Percentiles rank a stretch among this genome's conserved stretches.
Evolutionary conservation across 2,329 filamentous ascomycete species (phyloP).

Genomic region (Colletotrichum trifolii): DNA sequence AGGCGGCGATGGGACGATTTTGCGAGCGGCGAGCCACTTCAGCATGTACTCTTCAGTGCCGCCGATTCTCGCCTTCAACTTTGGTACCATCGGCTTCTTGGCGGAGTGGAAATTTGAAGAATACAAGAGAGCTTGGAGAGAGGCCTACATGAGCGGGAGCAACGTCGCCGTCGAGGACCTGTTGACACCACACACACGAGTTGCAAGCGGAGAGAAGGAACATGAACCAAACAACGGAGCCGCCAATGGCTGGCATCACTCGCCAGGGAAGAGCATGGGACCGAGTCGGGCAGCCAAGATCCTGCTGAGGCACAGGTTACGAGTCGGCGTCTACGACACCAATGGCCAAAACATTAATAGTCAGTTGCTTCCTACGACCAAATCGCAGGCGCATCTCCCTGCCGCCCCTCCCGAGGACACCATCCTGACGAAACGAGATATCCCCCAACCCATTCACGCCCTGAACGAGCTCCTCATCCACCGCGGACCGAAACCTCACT

Average conservation of each 20-base stretch:
- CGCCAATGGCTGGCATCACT: constrained; percentile 72
- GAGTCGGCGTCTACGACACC: constrained; percentile 84
- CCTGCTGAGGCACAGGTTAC: constrained; percentile 85
- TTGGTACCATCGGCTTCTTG: constrained; percentile 94
- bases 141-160: constrained; percentile 86
- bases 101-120: constrained; percentile 97
- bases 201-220: constrained; percentile 43
- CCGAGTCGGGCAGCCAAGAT: constrained; percentile 79
- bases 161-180: constrained; percentile 60
- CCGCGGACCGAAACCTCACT: constrained; percentile 87
- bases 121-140: constrained; percentile 90
- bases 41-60: constrained; percentile 84
- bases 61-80: constrained; percentile 93
- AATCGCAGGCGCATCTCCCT: constrained; percentile 48
- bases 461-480: constrained; percentile 98
- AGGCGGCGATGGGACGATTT: constrained; percentile 91
- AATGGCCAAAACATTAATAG: constrained; percentile 70
- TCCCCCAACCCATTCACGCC: constrained; percentile 67
- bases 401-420: constrained; percentile 39
- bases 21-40: constrained; percentile 81
- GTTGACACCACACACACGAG: constrained; percentile 53
- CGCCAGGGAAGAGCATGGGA: constrained; percentile 86
- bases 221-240: constrained; percentile 36
- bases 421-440: constrained; percentile 23
- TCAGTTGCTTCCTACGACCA: constrained; percentile 56